Base-by-base conservation (phyloP, 768 basidiomycete species). In the Boletus huronensis region DNA sequence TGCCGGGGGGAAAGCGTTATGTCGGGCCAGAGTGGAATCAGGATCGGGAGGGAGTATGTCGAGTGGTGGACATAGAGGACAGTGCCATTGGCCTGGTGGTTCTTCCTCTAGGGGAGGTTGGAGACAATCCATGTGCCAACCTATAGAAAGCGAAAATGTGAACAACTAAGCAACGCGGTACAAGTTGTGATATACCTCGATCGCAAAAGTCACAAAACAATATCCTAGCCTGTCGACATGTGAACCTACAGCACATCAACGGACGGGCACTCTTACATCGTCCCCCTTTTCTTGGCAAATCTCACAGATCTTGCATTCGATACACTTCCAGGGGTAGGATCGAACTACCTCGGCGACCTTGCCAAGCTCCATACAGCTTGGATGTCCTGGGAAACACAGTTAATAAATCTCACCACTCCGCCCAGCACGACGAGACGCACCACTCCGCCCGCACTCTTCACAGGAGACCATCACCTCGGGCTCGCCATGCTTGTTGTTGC, bases 151-250 rank as follows among this genome's bases (percentile, higher is more conserved):
- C 21, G 21, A 6, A 48, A 40, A 29, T 7, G 45, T 45, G 48
- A 61, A 42, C 8, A 7, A 54, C 47, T 42, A 57, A 51, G 50
- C 25, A 23, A 32, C 44, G 21, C 25, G 32, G 45, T 32, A 52
- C 7, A 58, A 58, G 16, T 57, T 41, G 51, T 58, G 60, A 55
- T 31, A 38, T 68, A 84, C 90, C 93, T 80, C 93, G 79, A 77
- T 98, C 96, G 71, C 96, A 98, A 52, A 77, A 82, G 77, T 98
- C 96, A 70, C 96, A 98, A 62, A 98, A 88, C 50, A 98, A 70
- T 58, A 97, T 85, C 49, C 82, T 80, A 50, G 80, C 83, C 90
- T 95, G 65, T 50, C 28, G 28, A 44, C 32, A 48, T 13, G 48
- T 71, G 58, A 70, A 64, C 50, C n/a, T 54, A 31, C 29, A 26